These are phyloP conservation scores for Ogataea allantospora DNA, from an alignment of 805 yeast genomes.

Conservation along the genomic window DNA sequence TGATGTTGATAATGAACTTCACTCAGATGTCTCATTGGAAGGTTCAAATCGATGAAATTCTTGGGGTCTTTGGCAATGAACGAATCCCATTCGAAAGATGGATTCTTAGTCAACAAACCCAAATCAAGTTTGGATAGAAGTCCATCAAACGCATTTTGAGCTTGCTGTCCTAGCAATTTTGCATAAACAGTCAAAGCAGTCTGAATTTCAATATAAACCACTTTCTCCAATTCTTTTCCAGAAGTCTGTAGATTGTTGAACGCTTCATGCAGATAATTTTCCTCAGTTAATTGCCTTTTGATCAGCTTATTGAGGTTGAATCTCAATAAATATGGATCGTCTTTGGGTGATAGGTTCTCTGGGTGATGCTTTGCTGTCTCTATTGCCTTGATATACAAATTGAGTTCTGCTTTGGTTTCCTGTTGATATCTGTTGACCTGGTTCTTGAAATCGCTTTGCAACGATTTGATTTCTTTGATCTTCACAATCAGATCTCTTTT, in stretches of 20 bases:
- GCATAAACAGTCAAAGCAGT: conserved; percentile 74
- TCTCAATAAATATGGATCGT: conserved; percentile 83
- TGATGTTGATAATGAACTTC: conserved; percentile 68
- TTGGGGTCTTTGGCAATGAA: conserved; percentile 65
- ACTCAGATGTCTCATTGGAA: conserved; percentile 59
- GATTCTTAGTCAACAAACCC: conserved; percentile 74
- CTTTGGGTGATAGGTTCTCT: conserved; percentile 45
- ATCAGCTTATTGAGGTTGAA: conserved; percentile 72
- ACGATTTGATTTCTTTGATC: conserved; percentile 79
- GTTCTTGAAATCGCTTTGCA: conserved; percentile 83
- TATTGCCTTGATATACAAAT: conserved; percentile 55
- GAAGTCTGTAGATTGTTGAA: conserved; percentile 82
- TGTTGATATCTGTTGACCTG: conserved; percentile 66
- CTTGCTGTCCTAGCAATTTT: conserved; percentile 66
- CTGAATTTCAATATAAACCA: conserved; percentile 84
- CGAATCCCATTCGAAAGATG: conserved; percentile 85
- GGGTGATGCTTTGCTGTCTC: conserved; percentile 57
- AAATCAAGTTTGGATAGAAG: conserved; percentile 62
- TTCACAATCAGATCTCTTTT: conserved; percentile 77
- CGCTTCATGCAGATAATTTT: conserved; percentile 85
- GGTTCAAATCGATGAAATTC: conserved; percentile 61
- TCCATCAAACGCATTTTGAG: conserved; percentile 65
- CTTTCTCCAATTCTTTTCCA: conserved; percentile 84
- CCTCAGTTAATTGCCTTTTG: conserved; percentile 75
- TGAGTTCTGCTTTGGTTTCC: conserved; percentile 58